Conservation (phyloP, 2,329 filamentous ascomycete species). For the Aspergillus hiratsukae region DNA sequence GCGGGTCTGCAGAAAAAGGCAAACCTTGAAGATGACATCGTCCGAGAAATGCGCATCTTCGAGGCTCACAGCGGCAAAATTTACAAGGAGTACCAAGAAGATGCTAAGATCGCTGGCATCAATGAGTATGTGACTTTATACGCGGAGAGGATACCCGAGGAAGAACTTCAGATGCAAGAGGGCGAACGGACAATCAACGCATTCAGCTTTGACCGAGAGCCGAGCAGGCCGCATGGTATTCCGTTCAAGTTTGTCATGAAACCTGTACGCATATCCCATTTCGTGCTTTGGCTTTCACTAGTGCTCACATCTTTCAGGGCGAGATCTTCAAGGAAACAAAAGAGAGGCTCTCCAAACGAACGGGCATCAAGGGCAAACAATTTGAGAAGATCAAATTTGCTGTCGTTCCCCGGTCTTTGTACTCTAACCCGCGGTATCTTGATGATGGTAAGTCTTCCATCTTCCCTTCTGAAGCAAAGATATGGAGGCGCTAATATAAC, state of each 20-base stretch:
- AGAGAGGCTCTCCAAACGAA: slow-evolving; percentile 87
- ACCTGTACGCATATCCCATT: slow-evolving; percentile 56
- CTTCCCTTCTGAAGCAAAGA: background rate
- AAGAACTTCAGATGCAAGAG: slow-evolving; percentile 59
- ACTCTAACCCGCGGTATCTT: slow-evolving; percentile 75
- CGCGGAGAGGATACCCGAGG: slow-evolving; percentile 74
- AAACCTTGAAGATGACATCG: slow-evolving; percentile 70
- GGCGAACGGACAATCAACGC: slow-evolving; percentile 67
- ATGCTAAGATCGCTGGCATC: slow-evolving; percentile 71
- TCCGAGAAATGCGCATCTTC: slow-evolving; percentile 70
- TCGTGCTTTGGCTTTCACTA: background rate
- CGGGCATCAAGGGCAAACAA: slow-evolving; percentile 93
- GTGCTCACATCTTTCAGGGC: slow-evolving; percentile 48
- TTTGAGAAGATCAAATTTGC: slow-evolving; percentile 99
- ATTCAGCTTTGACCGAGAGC: slow-evolving; percentile 91
- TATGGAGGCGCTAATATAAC: slow-evolving; percentile 7
- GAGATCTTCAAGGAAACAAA: slow-evolving; percentile 89
- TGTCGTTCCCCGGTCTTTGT: slow-evolving; percentile 64
- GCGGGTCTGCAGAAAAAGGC: slow-evolving; percentile 74
- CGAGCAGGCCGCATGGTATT: slow-evolving; percentile 75
- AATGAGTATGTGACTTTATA: slow-evolving; percentile 82
- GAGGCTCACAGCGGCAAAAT: slow-evolving; percentile 80
- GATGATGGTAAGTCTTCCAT: slow-evolving; percentile 67
- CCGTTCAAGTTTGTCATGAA: slow-evolving; percentile 88
- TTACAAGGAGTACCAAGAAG: slow-evolving; percentile 68